A percentile compares a stretch with the other conserved stretches of the same genome.
Conservation (phyloP, 139 green algal genomes). For the Closterium sp. region DNA sequence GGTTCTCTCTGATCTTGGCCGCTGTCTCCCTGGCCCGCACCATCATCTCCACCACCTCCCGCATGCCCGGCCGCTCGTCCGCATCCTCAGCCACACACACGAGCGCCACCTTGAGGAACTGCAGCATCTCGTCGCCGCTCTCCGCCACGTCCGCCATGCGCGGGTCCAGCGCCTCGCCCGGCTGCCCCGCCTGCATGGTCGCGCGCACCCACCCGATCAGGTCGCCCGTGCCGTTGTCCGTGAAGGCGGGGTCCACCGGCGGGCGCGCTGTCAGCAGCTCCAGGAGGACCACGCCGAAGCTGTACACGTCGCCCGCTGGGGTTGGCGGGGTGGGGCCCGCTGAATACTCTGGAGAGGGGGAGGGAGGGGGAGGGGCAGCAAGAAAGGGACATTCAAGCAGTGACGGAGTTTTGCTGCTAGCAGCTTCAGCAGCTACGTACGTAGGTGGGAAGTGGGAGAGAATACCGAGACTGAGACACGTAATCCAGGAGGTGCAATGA, state of each 20-base stretch:
- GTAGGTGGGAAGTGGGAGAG: not conserved
- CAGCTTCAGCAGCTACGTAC: not conserved
- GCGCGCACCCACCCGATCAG: not conserved
- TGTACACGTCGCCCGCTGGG: not conserved
- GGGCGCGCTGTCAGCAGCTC: not conserved
- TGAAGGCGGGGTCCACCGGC: not conserved
- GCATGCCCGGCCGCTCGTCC: not conserved
- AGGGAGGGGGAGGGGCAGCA: not conserved
- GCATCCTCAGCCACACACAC: not conserved
- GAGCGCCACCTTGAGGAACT: constrained; percentile 14
- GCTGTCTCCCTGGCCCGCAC: constrained; percentile 2
- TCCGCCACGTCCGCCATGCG: not conserved
- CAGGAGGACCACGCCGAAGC: constrained; percentile 3
- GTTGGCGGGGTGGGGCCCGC: not conserved
- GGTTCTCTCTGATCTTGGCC: not conserved
- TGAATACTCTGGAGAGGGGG: not conserved
- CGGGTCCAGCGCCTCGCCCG: constrained; percentile 2
- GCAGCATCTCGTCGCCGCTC: constrained; percentile 15
- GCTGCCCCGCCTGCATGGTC: not conserved
- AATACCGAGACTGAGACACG: no score
- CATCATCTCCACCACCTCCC: constrained; percentile 18
- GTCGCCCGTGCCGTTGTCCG: not conserved
- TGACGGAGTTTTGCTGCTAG: not conserved
- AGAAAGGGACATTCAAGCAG: not conserved
- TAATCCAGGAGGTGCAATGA: no score